A percentile compares a stretch with the other conserved stretches of the same genome.
Conservation (phyloP, 108 stramenopile genomes). For the Fragilaria crotonensis region DNA sequence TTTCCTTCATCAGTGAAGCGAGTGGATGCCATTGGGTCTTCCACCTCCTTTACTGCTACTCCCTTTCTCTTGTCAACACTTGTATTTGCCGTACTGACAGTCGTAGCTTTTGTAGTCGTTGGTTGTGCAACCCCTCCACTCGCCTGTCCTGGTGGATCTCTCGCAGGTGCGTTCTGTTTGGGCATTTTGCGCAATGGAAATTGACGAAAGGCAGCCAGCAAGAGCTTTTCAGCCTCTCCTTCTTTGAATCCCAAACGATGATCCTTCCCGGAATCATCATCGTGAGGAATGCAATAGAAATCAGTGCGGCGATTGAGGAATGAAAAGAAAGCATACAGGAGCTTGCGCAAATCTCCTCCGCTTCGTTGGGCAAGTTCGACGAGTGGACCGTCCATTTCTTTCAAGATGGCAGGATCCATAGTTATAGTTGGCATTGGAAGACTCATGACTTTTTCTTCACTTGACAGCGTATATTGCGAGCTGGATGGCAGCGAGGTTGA, state of each 20-base stretch:
- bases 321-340: constrained; percentile 71
- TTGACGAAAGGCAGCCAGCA: constrained; percentile 78
- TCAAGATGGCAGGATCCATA: constrained; percentile 14
- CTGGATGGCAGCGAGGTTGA: no score
- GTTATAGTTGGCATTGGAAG: constrained; percentile 39
- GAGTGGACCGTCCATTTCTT: constrained; percentile 50
- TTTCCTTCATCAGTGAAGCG: constrained; percentile 73
- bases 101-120: constrained; percentile 3
- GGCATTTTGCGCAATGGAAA: constrained; percentile 71
- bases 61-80: neutral
- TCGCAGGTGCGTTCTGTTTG: constrained; percentile 5
- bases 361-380: constrained; percentile 64
- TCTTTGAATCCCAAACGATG: constrained; percentile 63
- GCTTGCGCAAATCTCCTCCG: constrained; percentile 60
- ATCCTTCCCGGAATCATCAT: constrained; percentile 37
- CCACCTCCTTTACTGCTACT: neutral
- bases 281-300: constrained; percentile 72
- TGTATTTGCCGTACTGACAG: neutral
- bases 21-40: constrained; percentile 20
- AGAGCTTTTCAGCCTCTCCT: constrained; percentile 79
- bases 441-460: no score
- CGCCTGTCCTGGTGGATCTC: neutral
- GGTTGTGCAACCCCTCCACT: neutral
- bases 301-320: constrained; percentile 84
- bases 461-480: no score